phyloP scores from a whole-genome alignment of 805 yeast genomes.

The Candida schatavii region DNA sequence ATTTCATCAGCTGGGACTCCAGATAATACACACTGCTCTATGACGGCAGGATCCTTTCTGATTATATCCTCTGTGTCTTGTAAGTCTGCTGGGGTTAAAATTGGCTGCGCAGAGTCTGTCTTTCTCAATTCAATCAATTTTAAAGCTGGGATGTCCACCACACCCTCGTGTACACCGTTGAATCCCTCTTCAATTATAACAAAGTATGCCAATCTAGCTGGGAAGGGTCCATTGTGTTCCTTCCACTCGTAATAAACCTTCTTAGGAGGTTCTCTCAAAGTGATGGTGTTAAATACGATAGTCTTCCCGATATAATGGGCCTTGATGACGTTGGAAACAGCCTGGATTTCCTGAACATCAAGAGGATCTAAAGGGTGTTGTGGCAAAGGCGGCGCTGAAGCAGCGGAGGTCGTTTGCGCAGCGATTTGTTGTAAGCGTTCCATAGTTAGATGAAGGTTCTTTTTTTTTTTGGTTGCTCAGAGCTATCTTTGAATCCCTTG shows the following conservation, averaged over 20 bases:
- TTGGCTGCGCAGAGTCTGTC: constrained; percentile 67
- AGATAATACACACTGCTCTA: constrained; percentile 66
- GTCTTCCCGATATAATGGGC: constrained; percentile 42
- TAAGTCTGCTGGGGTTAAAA: constrained; percentile 68
- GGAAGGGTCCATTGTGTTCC: constrained; percentile 56
- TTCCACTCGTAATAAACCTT: constrained; percentile 62
- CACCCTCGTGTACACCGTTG: constrained; percentile 68
- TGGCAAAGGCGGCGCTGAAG: constrained; percentile 52
- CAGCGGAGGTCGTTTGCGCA: constrained; percentile 55
- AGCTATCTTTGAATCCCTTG: too few species aligned
- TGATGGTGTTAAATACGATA: constrained; percentile 63
- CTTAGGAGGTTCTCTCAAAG: constrained; percentile 71
- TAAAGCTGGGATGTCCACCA: constrained; percentile 53
- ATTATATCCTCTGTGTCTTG: constrained; percentile 60
- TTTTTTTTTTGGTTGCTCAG: too few species aligned
- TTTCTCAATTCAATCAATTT: constrained; percentile 46
- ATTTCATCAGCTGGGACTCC: constrained; percentile 66
- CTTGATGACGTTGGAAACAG: constrained; percentile 53
- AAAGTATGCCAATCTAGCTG: constrained; percentile 66
- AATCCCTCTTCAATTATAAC: constrained; percentile 59
- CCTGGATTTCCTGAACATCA: constrained; percentile 57
- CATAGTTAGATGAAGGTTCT: too few species aligned
- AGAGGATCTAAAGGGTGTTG: constrained; percentile 73
- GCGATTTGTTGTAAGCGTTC: constrained; percentile 67
- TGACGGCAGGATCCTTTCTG: constrained; percentile 68